Conservation (phyloP, 148 eudicot genomes). For the Rheum nobile region DNA sequence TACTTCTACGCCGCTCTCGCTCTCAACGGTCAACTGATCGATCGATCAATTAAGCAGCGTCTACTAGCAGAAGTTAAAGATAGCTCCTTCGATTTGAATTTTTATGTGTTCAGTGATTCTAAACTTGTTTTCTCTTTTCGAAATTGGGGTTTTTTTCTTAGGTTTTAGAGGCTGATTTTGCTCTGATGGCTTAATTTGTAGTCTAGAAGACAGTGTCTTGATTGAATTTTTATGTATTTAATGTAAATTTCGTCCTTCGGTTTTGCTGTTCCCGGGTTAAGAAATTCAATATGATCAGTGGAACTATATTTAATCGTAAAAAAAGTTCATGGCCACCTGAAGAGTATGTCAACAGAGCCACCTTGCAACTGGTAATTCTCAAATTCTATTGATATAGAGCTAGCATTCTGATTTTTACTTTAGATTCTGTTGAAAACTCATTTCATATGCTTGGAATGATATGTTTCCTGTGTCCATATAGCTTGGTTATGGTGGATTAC, state of each 20-base stretch:
- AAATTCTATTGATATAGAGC: neutral
- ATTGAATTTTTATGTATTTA: neutral
- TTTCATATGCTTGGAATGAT: neutral
- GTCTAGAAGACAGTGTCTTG: neutral
- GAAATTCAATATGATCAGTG: constrained; percentile 46
- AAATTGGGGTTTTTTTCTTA: neutral
- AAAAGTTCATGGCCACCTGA: constrained; percentile 93
- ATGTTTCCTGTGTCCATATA: neutral
- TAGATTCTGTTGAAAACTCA: neutral
- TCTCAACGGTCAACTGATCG: neutral
- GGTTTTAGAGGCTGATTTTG: neutral
- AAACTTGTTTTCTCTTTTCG: neutral
- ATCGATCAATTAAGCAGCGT: neutral
- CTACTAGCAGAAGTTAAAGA: neutral
- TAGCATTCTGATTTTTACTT: neutral
- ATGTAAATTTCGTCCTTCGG: neutral
- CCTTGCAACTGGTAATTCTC: constrained; percentile 65
- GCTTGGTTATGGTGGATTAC: neutral
- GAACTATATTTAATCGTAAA: constrained; percentile 61
- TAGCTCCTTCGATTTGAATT: neutral
- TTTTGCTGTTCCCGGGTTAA: neutral
- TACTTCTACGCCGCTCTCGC: neutral
- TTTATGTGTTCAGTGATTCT: neutral
- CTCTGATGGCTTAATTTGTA: neutral
- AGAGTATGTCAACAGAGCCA: constrained; percentile 60